These are phyloP conservation scores for Peronospora farinosa DNA, from an alignment of 352 stramenopile genomes.

Conservation along the genomic window DNA sequence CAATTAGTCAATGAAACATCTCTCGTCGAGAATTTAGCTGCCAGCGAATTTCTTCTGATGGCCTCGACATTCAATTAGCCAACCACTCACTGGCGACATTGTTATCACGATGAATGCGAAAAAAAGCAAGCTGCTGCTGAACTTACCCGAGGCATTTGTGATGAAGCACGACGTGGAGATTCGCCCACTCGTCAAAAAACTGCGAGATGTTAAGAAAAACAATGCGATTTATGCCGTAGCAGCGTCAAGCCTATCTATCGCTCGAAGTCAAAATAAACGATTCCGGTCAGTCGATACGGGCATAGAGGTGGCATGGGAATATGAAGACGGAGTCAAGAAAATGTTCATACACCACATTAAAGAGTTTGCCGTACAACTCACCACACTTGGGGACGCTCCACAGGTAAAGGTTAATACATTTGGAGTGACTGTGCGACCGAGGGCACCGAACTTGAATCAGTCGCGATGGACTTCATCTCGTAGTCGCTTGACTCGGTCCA, in stretches of 20 bases:
- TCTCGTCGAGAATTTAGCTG: constrained; percentile 35
- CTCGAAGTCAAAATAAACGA: constrained; percentile 14
- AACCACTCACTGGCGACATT: constrained; percentile 40
- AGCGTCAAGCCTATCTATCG: constrained; percentile 14
- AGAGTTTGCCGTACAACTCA: constrained; percentile 44
- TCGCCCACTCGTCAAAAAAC: constrained; percentile 46
- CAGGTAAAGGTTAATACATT: constrained; percentile 1
- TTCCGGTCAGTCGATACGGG: constrained; percentile 21
- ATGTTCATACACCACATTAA: constrained; percentile 52
- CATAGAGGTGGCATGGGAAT: constrained; percentile 31
- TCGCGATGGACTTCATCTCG: constrained; percentile 12
- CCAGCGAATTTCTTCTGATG: constrained; percentile 44
- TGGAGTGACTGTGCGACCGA: constrained; percentile 5
- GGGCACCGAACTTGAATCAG: constrained; percentile 12
- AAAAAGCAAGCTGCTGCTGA: constrained; percentile 39
- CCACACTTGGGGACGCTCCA: constrained; percentile 54
- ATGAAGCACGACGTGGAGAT: constrained; percentile 56
- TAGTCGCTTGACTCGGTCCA: constrained; percentile 24
- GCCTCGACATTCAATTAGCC: constrained; percentile 12
- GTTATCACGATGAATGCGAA: constrained; percentile 56
- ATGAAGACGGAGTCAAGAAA: constrained; percentile 48
- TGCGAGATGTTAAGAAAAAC: constrained; percentile 59
- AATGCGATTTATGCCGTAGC: constrained; percentile 26
- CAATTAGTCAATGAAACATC: constrained; percentile 29
- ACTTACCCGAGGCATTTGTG: constrained; percentile 71